Evolutionary conservation across 768 basidiomycete species (phyloP).

Genomic region (Naganishia vaughanmartiniae): DNA sequence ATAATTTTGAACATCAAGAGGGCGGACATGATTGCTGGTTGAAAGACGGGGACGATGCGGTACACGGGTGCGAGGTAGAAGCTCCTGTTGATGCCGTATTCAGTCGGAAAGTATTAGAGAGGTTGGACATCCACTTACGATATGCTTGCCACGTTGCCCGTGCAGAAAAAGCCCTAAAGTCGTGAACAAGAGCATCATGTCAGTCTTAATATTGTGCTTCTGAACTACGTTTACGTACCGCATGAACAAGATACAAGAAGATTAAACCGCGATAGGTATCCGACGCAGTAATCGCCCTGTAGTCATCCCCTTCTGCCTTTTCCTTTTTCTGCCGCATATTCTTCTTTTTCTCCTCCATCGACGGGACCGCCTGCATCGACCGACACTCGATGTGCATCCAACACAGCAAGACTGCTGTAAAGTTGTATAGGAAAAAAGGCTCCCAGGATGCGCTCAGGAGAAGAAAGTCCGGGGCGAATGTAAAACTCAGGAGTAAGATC

Average conservation of each 20-base stretch:
- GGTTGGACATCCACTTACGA: constrained; percentile 56
- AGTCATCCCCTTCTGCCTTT: neutral
- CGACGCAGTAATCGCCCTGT: constrained; percentile 6
- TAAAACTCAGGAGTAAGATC: constrained; percentile 60
- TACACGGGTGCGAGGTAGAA: constrained; percentile 88
- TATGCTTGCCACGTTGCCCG: constrained; percentile 71
- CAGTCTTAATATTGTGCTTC: constrained; percentile 55
- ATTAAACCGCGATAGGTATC: constrained; percentile 59
- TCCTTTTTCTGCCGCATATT: neutral
- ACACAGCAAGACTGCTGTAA: constrained; percentile 61
- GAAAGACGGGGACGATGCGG: constrained; percentile 78
- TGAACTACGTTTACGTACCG: constrained; percentile 70
- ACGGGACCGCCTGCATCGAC: neutral
- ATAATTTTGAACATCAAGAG: constrained; percentile 78
- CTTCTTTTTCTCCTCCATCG: neutral
- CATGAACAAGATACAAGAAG: constrained; percentile 81
- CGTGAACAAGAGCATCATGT: neutral
- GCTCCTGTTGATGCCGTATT: constrained; percentile 55
- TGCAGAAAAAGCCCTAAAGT: constrained; percentile 21
- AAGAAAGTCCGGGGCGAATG: constrained; percentile 72
- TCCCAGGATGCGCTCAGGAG: constrained; percentile 79
- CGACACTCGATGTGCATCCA: constrained; percentile 68
- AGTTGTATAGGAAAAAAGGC: constrained; percentile 73
- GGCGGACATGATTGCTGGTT: constrained; percentile 75
- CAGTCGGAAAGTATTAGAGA: neutral